These are phyloP conservation scores for Podila clonocystis DNA, from an alignment of 192 early-diverging fungal species.

Conservation along the genomic window DNA sequence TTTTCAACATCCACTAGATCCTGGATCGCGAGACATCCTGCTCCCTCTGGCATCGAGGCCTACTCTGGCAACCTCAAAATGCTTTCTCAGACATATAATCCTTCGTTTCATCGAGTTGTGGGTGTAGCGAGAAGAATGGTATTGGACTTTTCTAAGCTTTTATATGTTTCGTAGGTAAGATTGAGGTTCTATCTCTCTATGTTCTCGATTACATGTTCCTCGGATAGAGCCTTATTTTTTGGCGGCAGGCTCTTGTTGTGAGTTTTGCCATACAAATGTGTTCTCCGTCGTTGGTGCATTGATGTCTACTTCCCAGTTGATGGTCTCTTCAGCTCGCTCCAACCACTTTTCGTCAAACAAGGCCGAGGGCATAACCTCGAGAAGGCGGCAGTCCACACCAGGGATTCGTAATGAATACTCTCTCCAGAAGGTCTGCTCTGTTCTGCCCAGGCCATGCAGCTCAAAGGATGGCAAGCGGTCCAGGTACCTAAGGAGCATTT, in stretches of 20 bases:
- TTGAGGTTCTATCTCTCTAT: neutral
- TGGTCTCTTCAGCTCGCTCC: conserved; percentile 10
- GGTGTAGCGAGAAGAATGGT: no score
- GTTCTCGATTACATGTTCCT: neutral
- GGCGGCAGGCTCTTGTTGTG: neutral
- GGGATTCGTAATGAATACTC: conserved; percentile 49
- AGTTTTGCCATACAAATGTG: neutral
- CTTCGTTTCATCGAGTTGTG: no score
- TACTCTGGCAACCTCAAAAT: no score
- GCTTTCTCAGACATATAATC: no score
- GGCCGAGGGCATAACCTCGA: conserved; percentile 45
- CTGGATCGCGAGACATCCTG: no score
- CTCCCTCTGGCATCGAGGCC: no score
- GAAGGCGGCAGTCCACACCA: conserved; percentile 50
- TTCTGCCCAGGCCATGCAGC: conserved; percentile 47
- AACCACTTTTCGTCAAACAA: conserved; percentile 47
- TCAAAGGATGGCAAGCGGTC: conserved; percentile 53
- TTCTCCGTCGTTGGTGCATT: neutral
- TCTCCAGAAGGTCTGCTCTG: conserved; percentile 51
- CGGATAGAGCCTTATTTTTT: neutral
- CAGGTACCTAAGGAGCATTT: conserved; percentile 21
- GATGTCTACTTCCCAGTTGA: conserved; percentile 33
- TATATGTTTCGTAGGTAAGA: no score
- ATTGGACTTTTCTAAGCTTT: no score
- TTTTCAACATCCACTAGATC: no score